Evolutionary conservation across 2,329 filamentous ascomycete genomes (phyloP), one percentile per base, ranked within the genome.

Genomic region (Xylariaceae sp.): DNA sequence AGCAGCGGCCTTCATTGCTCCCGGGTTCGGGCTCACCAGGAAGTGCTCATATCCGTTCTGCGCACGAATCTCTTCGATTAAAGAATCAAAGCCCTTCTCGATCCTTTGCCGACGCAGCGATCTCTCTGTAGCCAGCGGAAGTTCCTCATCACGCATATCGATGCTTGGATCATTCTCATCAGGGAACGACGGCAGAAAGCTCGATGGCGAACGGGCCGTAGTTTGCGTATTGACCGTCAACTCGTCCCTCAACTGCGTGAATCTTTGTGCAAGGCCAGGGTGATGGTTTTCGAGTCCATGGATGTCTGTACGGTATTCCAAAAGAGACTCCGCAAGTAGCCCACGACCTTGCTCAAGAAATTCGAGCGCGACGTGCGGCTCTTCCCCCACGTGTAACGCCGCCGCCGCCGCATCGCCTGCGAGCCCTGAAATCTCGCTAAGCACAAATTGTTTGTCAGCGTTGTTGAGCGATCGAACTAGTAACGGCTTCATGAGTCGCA

Each of bases 271-370:
- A 14, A 37, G n/a, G 7, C 22, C 21, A 8, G 10, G 11, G 21
- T 37, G 7, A 7, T 17, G 19, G 17, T 22, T 12, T 12, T 20
- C 16, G 16, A 37, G 21, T 6, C 14, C 17, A 6, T 14, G n/a
- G n/a, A 37, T 37, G 35, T 37, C 35, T 16, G 17, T n/a, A 12
- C 35, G 35, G 7, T 20, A 8, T 20, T 37, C 35, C 7, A 20
- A 16, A 5, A 37, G 35, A 20, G 35, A 37, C n/a, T 16, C 22
- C 5, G 10, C 35, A 5, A 37, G 35, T 20, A 37, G 8, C 14
- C 35, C 35, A 6, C 35, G 35, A 37, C 35, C 35, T 17, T 37
- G 35, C 22, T 37, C 35, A n/a, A 37, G 35, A 8, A 37, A 20
- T 12, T 20, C 17, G 8, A 37, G 16, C 17, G 35, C 35, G 21